Evolutionary conservation across 768 basidiomycete species (phyloP), one percentile per base, ranked within the genome.

Genomic region (Chalciporus piperatus): DNA sequence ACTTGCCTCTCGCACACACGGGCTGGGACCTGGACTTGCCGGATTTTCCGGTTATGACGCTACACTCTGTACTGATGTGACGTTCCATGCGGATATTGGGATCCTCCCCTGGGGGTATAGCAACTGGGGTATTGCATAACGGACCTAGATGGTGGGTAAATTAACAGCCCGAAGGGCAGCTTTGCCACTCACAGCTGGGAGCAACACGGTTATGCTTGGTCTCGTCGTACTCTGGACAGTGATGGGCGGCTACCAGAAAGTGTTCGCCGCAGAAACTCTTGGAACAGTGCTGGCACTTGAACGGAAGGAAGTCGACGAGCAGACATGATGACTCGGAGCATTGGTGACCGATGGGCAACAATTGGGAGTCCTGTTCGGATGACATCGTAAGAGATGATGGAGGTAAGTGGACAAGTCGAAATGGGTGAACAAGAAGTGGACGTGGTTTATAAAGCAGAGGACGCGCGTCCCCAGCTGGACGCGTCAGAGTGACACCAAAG

Each of bases 271-370:
- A 94, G 72, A 83, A 93, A 0, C 76, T 74, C 14, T 76, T 67
- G 13, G 75, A 63, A 66, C 91, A 94, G 60, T 91, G 88, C 45
- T 88, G 84, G 66, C 91, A 94, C 69, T 85, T 87, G 76, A 92
- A 87, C 0, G 91, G 90, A 11, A 93, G 74, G 58, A 92, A 92
- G 73, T 93, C 91, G 62, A 92, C 78, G 55, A 88, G 77, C 25
- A 76, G 68, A 70, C 91, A 93, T 1, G 79, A 69, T 0, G 78
- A 64, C 45, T 81, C 75, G 13, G 85, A 81, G 69, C 91, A 93
- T 60, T 89, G 85, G 51, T 80, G 77, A 7, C 89, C 88, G 57
- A 92, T 67, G 37, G 73, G 69, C 52, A 92, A 78, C 10, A 92
- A 72, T 17, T 84, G 76, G n/a, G 70, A 58, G 48, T 85, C 79